phyloP scores from a whole-genome alignment of 768 basidiomycete species.

The Kwoniella europaea region DNA sequence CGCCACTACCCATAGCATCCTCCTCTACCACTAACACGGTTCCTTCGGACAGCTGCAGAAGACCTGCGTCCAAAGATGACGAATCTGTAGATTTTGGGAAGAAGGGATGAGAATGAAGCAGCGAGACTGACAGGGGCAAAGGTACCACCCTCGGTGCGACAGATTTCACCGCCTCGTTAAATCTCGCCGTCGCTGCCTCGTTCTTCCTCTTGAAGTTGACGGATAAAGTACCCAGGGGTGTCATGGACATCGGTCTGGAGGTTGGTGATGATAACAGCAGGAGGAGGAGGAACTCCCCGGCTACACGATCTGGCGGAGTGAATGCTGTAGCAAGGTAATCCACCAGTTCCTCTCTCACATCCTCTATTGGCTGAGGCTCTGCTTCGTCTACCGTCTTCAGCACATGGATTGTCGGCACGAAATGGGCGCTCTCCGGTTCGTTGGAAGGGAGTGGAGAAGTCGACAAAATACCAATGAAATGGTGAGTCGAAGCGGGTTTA shows the following conservation, averaged over 20 bases:
- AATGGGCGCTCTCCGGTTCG: constrained; percentile 21
- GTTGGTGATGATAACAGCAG: constrained; percentile 45
- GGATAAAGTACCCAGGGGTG: constrained; percentile 51
- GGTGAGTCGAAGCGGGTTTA: constrained; percentile 47
- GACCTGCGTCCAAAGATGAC: constrained; percentile 44
- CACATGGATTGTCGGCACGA: constrained; percentile 53
- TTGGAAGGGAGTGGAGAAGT: constrained; percentile 44
- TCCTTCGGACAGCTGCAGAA: constrained; percentile 49
- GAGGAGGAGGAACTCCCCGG: constrained; percentile 48
- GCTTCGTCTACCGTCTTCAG: constrained; percentile 16
- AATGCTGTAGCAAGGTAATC: constrained; percentile 44
- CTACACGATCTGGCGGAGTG: constrained; percentile 38
- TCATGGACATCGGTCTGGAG: constrained; percentile 33
- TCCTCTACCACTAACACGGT: constrained; percentile 51
- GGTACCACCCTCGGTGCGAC: constrained; percentile 38
- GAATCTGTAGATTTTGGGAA: constrained; percentile 32
- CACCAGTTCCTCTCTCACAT: constrained; percentile 34
- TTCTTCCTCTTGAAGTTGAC: constrained; percentile 42
- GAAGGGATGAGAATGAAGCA: constrained; percentile 45
- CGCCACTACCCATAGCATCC: constrained; percentile 52
- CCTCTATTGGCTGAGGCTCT: background rate
- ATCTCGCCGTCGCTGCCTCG: constrained; percentile 7
- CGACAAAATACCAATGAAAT: constrained; percentile 53
- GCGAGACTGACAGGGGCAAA: constrained; percentile 39
- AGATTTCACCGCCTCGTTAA: constrained; percentile 10